A percentile compares a stretch with the other conserved stretches of the same genome.
Evolutionary conservation across 371 early-diverging fungal species (phyloP).

Genomic region (Rhizomucor pusillus): DNA sequence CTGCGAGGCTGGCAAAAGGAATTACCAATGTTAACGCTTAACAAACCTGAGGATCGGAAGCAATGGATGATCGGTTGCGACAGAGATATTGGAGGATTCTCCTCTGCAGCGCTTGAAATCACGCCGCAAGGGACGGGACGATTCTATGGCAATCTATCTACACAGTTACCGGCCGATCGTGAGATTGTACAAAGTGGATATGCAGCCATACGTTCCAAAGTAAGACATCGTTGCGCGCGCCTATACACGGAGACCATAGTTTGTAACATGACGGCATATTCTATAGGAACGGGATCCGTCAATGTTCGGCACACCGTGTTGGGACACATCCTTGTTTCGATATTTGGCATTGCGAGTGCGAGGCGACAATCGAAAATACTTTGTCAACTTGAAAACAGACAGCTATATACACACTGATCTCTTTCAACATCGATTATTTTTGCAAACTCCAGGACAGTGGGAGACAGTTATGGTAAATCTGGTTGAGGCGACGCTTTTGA

Average conservation of each 20-base stretch:
- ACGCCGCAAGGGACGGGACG: slow-evolving; percentile 56
- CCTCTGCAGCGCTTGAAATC: slow-evolving; percentile 58
- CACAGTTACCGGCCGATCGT: slow-evolving; percentile 70
- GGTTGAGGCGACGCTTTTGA: not conserved
- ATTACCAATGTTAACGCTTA: slow-evolving; percentile 63
- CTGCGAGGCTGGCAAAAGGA: slow-evolving; percentile 64
- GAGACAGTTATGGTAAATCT: slow-evolving; percentile 77
- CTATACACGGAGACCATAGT: too few relatives aligned
- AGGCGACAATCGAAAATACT: slow-evolving; percentile 80
- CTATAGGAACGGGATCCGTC: slow-evolving; percentile 15
- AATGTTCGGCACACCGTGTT: slow-evolving; percentile 77
- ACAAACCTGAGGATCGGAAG: slow-evolving; percentile 55
- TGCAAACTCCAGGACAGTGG: slow-evolving; percentile 87
- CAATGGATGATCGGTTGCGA: slow-evolving; percentile 87
- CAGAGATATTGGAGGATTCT: slow-evolving; percentile 87
- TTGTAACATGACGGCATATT: not conserved
- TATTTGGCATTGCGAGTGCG: slow-evolving; percentile 81
- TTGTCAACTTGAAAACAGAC: slow-evolving; percentile 89
- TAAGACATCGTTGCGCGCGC: too few relatives aligned
- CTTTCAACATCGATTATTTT: slow-evolving; percentile 89
- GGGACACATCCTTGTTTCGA: slow-evolving; percentile 83
- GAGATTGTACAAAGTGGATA: slow-evolving; percentile 86
- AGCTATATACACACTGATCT: slow-evolving; percentile 78
- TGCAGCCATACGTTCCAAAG: slow-evolving; percentile 82
- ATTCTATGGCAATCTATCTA: slow-evolving; percentile 81